Evolutionary conservation across 164 flowering plant species (phyloP).

Genomic region (Amborella trichopoda): DNA sequence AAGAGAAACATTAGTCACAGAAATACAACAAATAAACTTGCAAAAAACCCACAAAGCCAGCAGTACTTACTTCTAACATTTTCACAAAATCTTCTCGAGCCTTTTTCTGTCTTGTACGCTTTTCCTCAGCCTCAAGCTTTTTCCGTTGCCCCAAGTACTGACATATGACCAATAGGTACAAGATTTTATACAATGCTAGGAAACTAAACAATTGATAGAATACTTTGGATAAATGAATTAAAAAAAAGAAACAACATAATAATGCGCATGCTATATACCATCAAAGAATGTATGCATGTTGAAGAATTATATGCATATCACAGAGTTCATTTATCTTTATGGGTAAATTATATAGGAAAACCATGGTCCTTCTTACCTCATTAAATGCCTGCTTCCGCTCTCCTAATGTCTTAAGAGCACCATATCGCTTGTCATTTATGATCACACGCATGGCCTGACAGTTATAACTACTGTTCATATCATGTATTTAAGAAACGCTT

Average conservation of each 20-base stretch:
- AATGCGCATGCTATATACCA: neutral
- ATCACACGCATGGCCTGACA: constrained; percentile 84
- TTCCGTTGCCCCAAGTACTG: constrained; percentile 85
- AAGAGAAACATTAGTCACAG: constrained; percentile 1
- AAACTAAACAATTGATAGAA: no score
- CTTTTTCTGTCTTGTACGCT: constrained; percentile 70
- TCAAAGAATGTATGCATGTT: no score
- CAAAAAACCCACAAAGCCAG: neutral
- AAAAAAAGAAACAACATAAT: neutral
- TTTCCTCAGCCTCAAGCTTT: constrained; percentile 84
- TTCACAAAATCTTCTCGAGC: constrained; percentile 82
- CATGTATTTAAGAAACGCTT: no score
- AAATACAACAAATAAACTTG: neutral
- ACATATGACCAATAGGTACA: no score
- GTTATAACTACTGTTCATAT: neutral
- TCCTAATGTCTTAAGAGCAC: constrained; percentile 87
- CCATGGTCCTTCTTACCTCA: constrained; percentile 84
- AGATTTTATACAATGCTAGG: no score
- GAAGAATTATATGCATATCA: no score
- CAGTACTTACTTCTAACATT: constrained; percentile 70
- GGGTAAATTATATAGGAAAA: no score
- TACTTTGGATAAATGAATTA: no score
- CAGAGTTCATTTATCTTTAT: no score
- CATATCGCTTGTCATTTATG: constrained; percentile 88
- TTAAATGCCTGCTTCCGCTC: constrained; percentile 98